phyloP scores from a whole-genome alignment of 2,329 filamentous ascomycete species.

The Aureobasidium subglaciale region DNA sequence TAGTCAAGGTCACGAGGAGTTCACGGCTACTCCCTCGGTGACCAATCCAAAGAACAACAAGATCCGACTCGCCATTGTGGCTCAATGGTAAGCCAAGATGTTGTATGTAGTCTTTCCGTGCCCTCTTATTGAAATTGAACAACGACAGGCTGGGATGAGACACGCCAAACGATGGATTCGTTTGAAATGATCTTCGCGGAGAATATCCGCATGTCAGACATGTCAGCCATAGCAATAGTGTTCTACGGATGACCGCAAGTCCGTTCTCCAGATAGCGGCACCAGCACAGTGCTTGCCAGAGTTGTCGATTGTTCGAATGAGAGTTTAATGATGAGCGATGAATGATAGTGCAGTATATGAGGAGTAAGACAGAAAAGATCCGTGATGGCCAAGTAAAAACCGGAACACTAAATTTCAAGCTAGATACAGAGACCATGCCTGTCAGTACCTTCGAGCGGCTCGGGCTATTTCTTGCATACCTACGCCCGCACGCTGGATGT shows the following conservation, averaged over 20 bases:
- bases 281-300: not conserved
- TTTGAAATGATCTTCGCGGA: not conserved
- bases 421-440: not conserved
- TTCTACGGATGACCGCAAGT: not conserved
- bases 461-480: not conserved
- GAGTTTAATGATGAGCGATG: not conserved
- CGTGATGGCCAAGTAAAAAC: not conserved
- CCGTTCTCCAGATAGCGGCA: not conserved
- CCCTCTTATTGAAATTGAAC: not conserved
- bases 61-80: not conserved
- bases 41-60: not conserved
- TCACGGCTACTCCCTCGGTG: not conserved
- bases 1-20: constrained; percentile 3
- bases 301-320: not conserved
- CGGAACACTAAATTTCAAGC: not conserved
- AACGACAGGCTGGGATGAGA: constrained; percentile 6
- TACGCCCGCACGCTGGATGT: not conserved
- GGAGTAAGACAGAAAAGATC: not conserved
- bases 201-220: not conserved
- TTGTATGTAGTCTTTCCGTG: not conserved
- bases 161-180: not conserved
- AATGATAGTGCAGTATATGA: not conserved
- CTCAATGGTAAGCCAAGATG: not conserved
- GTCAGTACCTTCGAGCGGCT: not conserved
- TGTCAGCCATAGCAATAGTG: not conserved